These are phyloP conservation scores for Leccinum subtestaceum DNA, from an alignment of 768 basidiomycete species.

Conservation along the genomic window DNA sequence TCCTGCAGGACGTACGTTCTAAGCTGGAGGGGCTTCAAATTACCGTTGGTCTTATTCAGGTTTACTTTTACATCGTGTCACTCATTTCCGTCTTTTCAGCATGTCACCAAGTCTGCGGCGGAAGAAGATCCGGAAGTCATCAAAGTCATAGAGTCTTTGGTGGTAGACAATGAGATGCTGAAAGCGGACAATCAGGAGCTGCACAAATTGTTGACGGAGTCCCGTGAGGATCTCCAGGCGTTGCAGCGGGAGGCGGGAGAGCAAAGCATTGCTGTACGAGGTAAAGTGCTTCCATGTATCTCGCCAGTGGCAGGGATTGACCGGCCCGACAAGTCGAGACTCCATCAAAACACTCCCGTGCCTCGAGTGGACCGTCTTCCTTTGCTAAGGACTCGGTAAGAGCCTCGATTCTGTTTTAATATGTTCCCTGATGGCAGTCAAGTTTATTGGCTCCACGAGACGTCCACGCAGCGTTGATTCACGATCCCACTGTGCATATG, in stretches of 20 bases:
- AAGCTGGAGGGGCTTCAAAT: conserved; percentile 60
- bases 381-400: conserved; percentile 43
- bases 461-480: conserved; percentile 37
- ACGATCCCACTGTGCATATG: conserved; percentile 29
- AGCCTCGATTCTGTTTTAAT: conserved; percentile 29
- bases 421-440: conserved; percentile 23
- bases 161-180: conserved; percentile 78
- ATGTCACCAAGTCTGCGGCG: conserved; percentile 36
- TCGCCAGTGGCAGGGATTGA: conserved; percentile 3
- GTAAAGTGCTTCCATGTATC: conserved; percentile 27
- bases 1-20: conserved; percentile 62
- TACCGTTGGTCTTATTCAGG: conserved; percentile 41
- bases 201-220: conserved; percentile 66
- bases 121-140: conserved; percentile 59
- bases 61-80: conserved; percentile 1
- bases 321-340: conserved; percentile 25
- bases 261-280: conserved; percentile 50
- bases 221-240: conserved; percentile 70
- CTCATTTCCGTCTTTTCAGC: conserved; percentile 29
- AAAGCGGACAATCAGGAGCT: conserved; percentile 82
- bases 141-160: conserved; percentile 76
- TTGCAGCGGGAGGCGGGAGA: conserved; percentile 78
- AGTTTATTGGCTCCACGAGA: conserved; percentile 30
- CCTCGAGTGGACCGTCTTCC: conserved; percentile 44
- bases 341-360: conserved; percentile 40